Evolutionary conservation across 192 early-diverging fungal species (phyloP).

Genomic region (Phycomyces nitens): DNA sequence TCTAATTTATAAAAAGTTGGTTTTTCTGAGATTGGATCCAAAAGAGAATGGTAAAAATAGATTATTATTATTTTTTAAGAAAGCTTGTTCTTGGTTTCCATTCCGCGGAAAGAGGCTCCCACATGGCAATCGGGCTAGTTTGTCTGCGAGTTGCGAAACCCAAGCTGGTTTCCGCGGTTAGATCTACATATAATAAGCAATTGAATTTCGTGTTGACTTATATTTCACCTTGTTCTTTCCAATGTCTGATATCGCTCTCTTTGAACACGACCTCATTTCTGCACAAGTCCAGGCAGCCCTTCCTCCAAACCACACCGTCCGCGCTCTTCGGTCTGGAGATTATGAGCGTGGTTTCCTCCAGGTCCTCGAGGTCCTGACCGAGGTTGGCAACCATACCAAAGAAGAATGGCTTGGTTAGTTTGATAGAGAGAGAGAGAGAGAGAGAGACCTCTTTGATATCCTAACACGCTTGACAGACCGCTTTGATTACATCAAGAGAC

Average conservation of each 20-base stretch:
- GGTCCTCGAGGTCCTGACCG: conserved; percentile 66
- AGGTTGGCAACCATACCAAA: conserved; percentile 69
- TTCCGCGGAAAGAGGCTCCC: neutral
- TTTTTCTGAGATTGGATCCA: too few species aligned
- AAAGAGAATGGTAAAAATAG: conserved; percentile 1
- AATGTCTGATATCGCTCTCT: conserved; percentile 46
- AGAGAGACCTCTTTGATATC: too few species aligned
- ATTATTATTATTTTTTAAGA: neutral
- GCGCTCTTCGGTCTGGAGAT: conserved; percentile 63
- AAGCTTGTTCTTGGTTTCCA: neutral
- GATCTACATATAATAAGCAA: too few species aligned
- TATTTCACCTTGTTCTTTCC: neutral
- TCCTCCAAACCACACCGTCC: conserved; percentile 61
- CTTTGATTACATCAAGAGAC: conserved; percentile 70
- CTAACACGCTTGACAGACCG: conserved; percentile 42
- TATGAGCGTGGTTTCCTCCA: conserved; percentile 73
- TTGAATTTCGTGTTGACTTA: too few species aligned
- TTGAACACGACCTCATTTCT: conserved; percentile 63
- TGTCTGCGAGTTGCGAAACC: too few species aligned
- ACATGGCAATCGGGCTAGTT: too few species aligned
- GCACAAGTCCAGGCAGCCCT: conserved; percentile 60
- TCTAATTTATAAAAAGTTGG: too few species aligned
- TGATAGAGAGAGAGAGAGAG: neutral
- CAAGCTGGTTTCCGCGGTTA: too few species aligned
- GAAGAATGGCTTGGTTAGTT: conserved; percentile 60